These are phyloP conservation scores for Epichloe amarillans DNA, from an alignment of 2,329 filamentous ascomycete genomes.

Conservation along the genomic window DNA sequence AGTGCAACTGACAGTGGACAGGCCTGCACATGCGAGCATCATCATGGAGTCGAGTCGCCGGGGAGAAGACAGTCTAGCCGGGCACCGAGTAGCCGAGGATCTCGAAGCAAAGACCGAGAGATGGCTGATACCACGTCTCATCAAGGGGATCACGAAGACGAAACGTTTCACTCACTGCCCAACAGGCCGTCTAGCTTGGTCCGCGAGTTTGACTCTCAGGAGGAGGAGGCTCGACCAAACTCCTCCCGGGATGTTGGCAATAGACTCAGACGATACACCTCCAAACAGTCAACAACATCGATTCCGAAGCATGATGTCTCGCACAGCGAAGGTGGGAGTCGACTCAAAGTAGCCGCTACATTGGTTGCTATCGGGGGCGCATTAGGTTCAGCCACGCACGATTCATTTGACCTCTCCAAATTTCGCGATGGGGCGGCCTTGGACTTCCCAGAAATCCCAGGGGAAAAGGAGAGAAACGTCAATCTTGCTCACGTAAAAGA, in stretches of 20 bases:
- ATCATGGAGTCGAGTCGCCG: neutral
- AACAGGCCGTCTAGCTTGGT: neutral
- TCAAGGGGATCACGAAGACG: neutral
- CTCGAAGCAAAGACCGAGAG: neutral
- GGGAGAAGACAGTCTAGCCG: neutral
- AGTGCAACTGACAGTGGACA: neutral
- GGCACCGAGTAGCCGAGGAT: neutral
- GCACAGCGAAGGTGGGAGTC: slow-evolving; percentile 12
- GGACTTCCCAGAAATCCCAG: slow-evolving; percentile 44
- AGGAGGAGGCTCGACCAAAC: neutral
- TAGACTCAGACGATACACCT: neutral
- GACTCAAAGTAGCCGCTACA: slow-evolving; percentile 28
- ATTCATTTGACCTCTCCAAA: slow-evolving; percentile 34
- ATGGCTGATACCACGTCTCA: neutral
- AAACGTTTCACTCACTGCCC: neutral
- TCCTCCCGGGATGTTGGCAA: neutral
- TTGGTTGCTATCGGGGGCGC: slow-evolving; percentile 30
- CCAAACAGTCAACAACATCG: neutral
- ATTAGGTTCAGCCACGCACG: slow-evolving; percentile 32
- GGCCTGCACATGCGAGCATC: slow-evolving; percentile 10
- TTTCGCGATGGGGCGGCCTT: slow-evolving; percentile 32
- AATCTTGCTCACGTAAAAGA: slow-evolving; percentile 24
- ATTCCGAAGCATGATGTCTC: neutral
- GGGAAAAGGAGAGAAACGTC: slow-evolving; percentile 23
- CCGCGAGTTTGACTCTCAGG: neutral